A percentile compares a stretch with the other conserved stretches of the same genome.
Conservation (phyloP, 129 eudicot species). For the Flaveria sonorensis region DNA sequence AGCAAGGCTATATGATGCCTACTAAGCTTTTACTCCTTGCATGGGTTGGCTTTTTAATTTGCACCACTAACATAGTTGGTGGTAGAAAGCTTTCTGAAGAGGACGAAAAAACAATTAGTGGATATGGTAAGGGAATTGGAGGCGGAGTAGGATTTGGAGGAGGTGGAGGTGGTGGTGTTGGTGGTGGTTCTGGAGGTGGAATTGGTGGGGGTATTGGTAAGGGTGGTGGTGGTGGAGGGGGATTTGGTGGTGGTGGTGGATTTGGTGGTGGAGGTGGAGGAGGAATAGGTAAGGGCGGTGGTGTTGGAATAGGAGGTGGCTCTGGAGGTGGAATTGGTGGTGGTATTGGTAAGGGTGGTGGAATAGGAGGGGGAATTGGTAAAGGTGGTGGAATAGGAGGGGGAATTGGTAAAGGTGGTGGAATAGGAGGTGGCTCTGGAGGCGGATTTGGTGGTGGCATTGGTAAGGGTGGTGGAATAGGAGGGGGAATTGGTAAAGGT, state of each 20-base stretch:
- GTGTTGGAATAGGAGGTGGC: background rate
- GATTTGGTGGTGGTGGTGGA: background rate
- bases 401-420: background rate
- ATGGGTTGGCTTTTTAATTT: background rate
- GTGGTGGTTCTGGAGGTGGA: background rate
- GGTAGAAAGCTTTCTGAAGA: slow-evolving; percentile 8
- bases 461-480: background rate
- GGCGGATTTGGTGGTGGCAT: background rate
- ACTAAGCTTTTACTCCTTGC: background rate
- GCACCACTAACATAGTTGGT: background rate
- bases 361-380: background rate
- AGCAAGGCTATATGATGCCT: background rate
- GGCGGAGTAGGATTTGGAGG: background rate
- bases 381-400: background rate
- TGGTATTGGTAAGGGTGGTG: background rate
- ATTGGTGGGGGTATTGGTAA: background rate
- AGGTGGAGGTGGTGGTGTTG: background rate
- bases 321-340: background rate
- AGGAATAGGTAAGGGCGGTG: background rate
- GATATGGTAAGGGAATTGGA: background rate
- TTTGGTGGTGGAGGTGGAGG: background rate
- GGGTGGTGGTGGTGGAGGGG: background rate
- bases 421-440: background rate
- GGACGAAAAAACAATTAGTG: background rate
- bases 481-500: background rate